These are phyloP conservation scores for Amyloporia xantha DNA, from an alignment of 768 basidiomycete species.

Conservation along the genomic window DNA sequence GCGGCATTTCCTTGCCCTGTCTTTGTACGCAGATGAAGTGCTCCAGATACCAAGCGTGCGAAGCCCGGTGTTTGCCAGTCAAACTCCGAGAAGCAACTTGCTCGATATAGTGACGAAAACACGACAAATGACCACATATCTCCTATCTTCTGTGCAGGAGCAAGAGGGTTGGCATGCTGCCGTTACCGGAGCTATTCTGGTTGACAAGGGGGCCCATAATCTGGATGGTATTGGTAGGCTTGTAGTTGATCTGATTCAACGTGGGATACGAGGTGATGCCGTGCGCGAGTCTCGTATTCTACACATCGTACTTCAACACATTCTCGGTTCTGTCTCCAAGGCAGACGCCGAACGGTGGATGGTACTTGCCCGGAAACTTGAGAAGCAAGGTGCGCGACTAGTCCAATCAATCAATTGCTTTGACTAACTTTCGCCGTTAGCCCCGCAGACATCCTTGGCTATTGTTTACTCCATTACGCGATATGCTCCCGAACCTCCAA, in stretches of 20 bases:
- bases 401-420: background rate
- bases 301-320: constrained; percentile 49
- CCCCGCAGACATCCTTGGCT: constrained; percentile 61
- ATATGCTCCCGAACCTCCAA: constrained; percentile 60
- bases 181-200: constrained; percentile 31
- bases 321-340: constrained; percentile 50
- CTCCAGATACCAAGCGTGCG: constrained; percentile 42
- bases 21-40: constrained; percentile 57
- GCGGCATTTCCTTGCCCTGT: constrained; percentile 59
- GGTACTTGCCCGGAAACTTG: constrained; percentile 53
- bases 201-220: constrained; percentile 15
- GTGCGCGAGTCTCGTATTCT: constrained; percentile 55
- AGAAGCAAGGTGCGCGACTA: constrained; percentile 47
- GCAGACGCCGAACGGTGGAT: constrained; percentile 78
- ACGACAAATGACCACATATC: constrained; percentile 54
- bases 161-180: constrained; percentile 46
- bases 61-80: constrained; percentile 42
- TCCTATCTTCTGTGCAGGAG: constrained; percentile 43
- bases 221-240: constrained; percentile 26
- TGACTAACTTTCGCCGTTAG: constrained; percentile 30
- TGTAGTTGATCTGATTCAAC: constrained; percentile 26
- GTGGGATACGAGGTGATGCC: constrained; percentile 33
- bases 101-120: constrained; percentile 38
- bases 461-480: constrained; percentile 56
- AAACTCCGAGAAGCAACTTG: constrained; percentile 29